Evolutionary conservation across 2,329 filamentous ascomycete species (phyloP).

Genomic region (Tolypocladium guangdongense): DNA sequence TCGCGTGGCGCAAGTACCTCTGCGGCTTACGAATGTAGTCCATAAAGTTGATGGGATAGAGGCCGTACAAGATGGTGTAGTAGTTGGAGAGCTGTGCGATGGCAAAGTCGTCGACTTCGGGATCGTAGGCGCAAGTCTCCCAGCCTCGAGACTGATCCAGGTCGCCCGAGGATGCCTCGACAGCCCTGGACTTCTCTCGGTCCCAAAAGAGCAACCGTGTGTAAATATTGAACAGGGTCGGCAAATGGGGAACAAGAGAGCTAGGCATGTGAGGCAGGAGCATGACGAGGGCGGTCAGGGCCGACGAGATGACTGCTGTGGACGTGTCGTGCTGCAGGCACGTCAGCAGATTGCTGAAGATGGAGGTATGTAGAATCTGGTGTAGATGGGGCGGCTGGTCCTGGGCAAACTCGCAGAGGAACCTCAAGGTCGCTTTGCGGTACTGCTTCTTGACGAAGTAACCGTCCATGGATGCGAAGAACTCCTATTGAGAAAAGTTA

Average conservation of each 20-base stretch:
- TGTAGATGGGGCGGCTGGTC: conserved; percentile 72
- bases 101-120: conserved; percentile 49
- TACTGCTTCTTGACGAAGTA: conserved; percentile 54
- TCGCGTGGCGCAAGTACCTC: conserved; percentile 62
- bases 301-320: conserved; percentile 63
- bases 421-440: conserved; percentile 51
- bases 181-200: conserved; percentile 31
- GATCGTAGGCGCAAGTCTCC: conserved; percentile 52
- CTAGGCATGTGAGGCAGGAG: conserved; percentile 71
- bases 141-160: conserved; percentile 33
- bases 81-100: conserved; percentile 62
- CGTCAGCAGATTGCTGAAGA: conserved; percentile 60
- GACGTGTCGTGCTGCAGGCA: conserved; percentile 71
- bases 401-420: conserved; percentile 64
- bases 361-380: conserved; percentile 57
- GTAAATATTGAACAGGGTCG: conserved; percentile 72
- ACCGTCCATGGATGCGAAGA: conserved; percentile 54
- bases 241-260: conserved; percentile 56
- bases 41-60: conserved; percentile 80
- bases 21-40: conserved; percentile 77
- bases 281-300: conserved; percentile 68
- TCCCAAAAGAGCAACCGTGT: conserved; percentile 74
- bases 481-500: conserved; percentile 34
- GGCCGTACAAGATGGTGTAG: conserved; percentile 72
- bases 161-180: conserved; percentile 28